phyloP scores from a whole-genome alignment of 345 rosid species.

The Jatropha curcas region DNA sequence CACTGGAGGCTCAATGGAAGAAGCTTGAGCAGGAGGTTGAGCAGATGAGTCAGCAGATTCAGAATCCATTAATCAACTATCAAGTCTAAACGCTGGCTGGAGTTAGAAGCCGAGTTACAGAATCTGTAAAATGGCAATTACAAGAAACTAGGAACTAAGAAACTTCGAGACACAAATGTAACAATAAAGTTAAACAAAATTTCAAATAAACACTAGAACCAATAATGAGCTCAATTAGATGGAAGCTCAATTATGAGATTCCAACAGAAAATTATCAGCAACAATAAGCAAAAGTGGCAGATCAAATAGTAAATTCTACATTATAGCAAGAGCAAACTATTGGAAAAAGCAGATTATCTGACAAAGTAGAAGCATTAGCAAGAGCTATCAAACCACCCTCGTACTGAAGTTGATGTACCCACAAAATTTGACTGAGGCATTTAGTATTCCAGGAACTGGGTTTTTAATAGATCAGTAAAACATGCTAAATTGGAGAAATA shows the following conservation, averaged over 20 bases:
- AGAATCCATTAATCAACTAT: constrained; percentile 19
- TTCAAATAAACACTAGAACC: neutral
- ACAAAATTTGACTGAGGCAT: neutral
- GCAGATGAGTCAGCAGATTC: constrained; percentile 39
- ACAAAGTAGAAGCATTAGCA: constrained; percentile 6
- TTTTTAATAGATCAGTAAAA: neutral
- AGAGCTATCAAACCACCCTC: neutral
- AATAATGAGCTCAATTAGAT: no score
- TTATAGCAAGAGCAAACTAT: neutral
- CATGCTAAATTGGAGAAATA: neutral
- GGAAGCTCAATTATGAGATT: neutral
- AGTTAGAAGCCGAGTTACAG: neutral
- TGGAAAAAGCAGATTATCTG: no score
- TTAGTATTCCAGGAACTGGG: neutral
- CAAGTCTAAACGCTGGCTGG: constrained; percentile 5
- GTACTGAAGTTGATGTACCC: no score
- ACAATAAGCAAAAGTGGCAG: neutral
- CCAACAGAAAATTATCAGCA: neutral
- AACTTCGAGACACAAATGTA: neutral
- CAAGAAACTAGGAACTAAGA: neutral
- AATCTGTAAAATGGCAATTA: constrained; percentile 2
- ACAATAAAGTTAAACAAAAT: neutral
- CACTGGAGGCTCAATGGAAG: constrained; percentile 19
- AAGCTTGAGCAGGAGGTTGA: constrained; percentile 31
- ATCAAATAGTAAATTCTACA: neutral